phyloP scores from a whole-genome alignment of 805 yeast species.

The Ogataea glucozyma region DNA sequence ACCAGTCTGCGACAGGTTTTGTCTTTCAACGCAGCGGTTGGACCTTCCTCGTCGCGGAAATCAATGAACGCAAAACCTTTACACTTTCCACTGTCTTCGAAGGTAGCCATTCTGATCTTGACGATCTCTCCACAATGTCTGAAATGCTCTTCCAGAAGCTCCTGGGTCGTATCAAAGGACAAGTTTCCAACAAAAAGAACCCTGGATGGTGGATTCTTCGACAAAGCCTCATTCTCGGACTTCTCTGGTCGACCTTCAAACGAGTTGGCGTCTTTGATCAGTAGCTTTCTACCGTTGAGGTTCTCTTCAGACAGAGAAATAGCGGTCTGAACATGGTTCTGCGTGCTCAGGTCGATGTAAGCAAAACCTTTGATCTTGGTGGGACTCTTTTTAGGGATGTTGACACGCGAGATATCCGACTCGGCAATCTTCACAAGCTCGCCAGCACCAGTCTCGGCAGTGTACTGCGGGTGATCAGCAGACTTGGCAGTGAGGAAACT shows the following conservation, averaged over 20 bases:
- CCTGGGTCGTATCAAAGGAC: conserved; percentile 88
- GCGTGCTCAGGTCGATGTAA: conserved; percentile 74
- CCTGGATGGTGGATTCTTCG: conserved; percentile 85
- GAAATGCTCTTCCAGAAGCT: conserved; percentile 74
- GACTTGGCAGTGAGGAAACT: conserved; percentile 67
- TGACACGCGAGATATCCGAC: conserved; percentile 68
- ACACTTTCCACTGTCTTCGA: conserved; percentile 93
- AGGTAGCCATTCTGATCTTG: conserved; percentile 94
- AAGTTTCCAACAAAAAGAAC: conserved; percentile 91
- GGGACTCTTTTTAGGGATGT: conserved; percentile 72
- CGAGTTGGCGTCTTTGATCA: conserved; percentile 78
- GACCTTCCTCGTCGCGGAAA: conserved; percentile 76
- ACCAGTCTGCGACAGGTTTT: conserved; percentile 64
- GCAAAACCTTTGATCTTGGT: conserved; percentile 84
- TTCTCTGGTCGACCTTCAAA: conserved; percentile 83
- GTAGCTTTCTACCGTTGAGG: conserved; percentile 80
- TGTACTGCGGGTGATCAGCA: conserved; percentile 34
- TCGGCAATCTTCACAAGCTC: conserved; percentile 45
- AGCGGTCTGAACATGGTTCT: conserved; percentile 60
- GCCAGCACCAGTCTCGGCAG: conserved; percentile 25
- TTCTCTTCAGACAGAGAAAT: conserved; percentile 67
- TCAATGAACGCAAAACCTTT: conserved; percentile 95
- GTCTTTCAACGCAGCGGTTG: conserved; percentile 79
- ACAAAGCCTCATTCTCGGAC: conserved; percentile 44
- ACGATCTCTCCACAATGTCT: conserved; percentile 88